phyloP scores from a whole-genome alignment of 768 basidiomycete species.

The Kwoniella sp. region DNA sequence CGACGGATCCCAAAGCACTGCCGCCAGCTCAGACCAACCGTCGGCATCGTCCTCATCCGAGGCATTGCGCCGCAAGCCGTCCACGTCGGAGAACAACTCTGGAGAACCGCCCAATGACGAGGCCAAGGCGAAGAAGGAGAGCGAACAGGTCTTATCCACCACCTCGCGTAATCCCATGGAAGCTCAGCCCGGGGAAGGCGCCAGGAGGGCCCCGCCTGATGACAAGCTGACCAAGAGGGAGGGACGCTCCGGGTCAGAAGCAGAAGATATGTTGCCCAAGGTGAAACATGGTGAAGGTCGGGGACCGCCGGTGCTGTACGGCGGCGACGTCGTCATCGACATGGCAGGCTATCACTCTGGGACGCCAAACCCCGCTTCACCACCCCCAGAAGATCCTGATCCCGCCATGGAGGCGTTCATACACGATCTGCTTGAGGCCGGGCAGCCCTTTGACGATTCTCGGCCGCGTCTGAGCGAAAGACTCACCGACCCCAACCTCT shows the following conservation, averaged over 20 bases:
- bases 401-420: slow-evolving; percentile 10
- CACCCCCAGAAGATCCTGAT: slow-evolving; percentile 10
- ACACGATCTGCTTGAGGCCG: slow-evolving; percentile 17
- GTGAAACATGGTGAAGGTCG: slow-evolving; percentile 53
- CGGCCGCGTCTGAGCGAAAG: slow-evolving; percentile 21
- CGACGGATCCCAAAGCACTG: too few species aligned
- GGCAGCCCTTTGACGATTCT: slow-evolving; percentile 18
- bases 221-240: slow-evolving; percentile 13
- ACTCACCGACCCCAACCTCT: slow-evolving; percentile 17
- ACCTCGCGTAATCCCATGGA: slow-evolving; percentile 27
- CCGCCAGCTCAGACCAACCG: too few species aligned
- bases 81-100: too few species aligned
- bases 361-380: slow-evolving; percentile 3
- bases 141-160: slow-evolving; percentile 4
- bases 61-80: neutral
- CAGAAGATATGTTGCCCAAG: slow-evolving; percentile 57
- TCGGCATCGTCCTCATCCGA: neutral
- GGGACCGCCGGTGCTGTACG: slow-evolving; percentile 62
- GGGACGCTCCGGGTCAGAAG: neutral
- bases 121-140: slow-evolving; percentile 5
- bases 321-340: slow-evolving; percentile 71
- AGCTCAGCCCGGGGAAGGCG: slow-evolving; percentile 25
- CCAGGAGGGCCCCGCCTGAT: slow-evolving; percentile 16
- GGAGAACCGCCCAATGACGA: slow-evolving; percentile 6
- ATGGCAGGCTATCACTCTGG: slow-evolving; percentile 63